Evolutionary conservation across 1,139 yeast species (phyloP), one percentile per base, ranked within the genome.

Genomic region (Meyerozyma sp.): DNA sequence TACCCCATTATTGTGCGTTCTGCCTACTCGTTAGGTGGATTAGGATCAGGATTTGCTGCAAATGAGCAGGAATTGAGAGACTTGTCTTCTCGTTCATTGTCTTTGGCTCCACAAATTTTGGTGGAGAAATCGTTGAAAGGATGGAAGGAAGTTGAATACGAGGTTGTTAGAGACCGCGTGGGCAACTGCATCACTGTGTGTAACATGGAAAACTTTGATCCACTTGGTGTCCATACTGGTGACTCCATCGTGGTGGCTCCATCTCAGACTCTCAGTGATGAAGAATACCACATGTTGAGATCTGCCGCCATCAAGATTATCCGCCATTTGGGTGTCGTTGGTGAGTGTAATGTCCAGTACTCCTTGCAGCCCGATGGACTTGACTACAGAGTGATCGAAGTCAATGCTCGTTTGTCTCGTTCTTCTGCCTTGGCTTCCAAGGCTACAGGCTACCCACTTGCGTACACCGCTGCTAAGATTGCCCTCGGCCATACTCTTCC

Each of bases 191-290:
- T 93, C 62, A 93, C 98, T 40, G 98, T 93, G 42, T 93, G 98
- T 77, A 93, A 93, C 70, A 93, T 93, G 98, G 98, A 93, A 72
- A 93, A 93, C 72, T 93, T 93, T 57, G 98, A 93, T 67, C 98
- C 98, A 39, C 79, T 93, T 58, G 98, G 98, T 57, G 84, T 94
- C 56, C 98, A 93, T 69, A 93, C 98, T 48, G 98, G 98, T 73
- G 98, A 93, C 66, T 93, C 98, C 39, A 93, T 93, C 60, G 98
- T 93, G 44, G 97, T 93, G 59, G 98, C 98, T 45, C 98, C 98
- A 42, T 90, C 98, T 36, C 98, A 93, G 70, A 93, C 98, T 39
- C 74, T 93, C 56, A 85, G 96, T 40, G 98, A 93, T 65, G 95
- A 91, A 65, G 98, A 93, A 64, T 93, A 89, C 68, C 96, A 93